Evolutionary conservation across 495 filamentous ascomycete genomes (phyloP).

Genomic region (Annulohypoxylon stygium): DNA sequence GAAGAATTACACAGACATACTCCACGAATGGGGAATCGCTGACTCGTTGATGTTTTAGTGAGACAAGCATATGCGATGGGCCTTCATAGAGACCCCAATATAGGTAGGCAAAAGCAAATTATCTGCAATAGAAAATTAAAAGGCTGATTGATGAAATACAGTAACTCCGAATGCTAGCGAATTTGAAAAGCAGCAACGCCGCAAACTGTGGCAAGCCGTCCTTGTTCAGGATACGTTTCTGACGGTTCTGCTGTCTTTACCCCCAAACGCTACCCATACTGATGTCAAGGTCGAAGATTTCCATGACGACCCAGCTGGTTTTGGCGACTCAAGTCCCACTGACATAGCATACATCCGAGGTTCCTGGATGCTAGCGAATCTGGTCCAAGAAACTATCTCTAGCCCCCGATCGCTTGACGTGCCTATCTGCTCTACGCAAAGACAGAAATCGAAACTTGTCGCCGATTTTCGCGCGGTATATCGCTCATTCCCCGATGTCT

Average conservation of each 20-base stretch:
- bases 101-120: slow-evolving; percentile 55
- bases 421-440: slow-evolving; percentile 70
- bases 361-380: slow-evolving; percentile 78
- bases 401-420: slow-evolving; percentile 73
- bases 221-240: slow-evolving; percentile 82
- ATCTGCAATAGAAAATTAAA: background rate
- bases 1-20: background rate
- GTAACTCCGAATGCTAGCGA: slow-evolving; percentile 68
- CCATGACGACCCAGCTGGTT: slow-evolving; percentile 61
- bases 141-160: slow-evolving; percentile 43
- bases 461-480: slow-evolving; percentile 71
- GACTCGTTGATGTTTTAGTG: slow-evolving; percentile 55
- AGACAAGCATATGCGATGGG: slow-evolving; percentile 82
- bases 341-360: slow-evolving; percentile 76
- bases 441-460: slow-evolving; percentile 72
- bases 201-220: slow-evolving; percentile 81
- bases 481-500: slow-evolving; percentile 71
- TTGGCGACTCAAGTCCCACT: slow-evolving; percentile 64
- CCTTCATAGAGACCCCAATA: slow-evolving; percentile 79
- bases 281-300: slow-evolving; percentile 78
- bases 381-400: slow-evolving; percentile 77
- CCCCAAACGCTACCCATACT: slow-evolving; percentile 77
- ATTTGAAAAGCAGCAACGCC: slow-evolving; percentile 76
- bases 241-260: slow-evolving; percentile 78
- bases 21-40: slow-evolving; percentile 21